A percentile compares a stretch with the other conserved stretches of the same genome.
These are phyloP conservation scores for Brettanomyces bruxellensis DNA, from an alignment of 805 yeast species.

Conservation along the genomic window DNA sequence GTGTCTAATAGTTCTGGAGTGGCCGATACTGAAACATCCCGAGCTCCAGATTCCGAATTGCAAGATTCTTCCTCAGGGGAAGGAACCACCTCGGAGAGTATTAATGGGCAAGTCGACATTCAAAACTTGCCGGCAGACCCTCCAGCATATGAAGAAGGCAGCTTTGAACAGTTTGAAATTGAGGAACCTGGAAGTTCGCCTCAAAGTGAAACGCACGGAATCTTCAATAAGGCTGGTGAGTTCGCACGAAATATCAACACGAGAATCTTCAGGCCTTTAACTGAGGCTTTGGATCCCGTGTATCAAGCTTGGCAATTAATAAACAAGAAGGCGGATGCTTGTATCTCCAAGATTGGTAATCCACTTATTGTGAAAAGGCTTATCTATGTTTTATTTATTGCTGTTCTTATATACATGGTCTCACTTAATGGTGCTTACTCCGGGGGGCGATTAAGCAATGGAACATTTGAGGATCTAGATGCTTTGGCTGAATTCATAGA, in stretches of 20 bases:
- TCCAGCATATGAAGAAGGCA: slow-evolving; percentile 20
- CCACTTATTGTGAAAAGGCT: slow-evolving; percentile 77
- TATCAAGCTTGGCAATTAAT: slow-evolving; percentile 36
- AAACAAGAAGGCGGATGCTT: slow-evolving; percentile 41
- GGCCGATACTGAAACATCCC: background rate
- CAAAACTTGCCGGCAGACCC: slow-evolving; percentile 4
- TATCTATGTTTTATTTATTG: slow-evolving; percentile 57
- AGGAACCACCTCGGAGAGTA: background rate
- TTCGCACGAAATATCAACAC: slow-evolving; percentile 28
- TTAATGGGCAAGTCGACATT: background rate
- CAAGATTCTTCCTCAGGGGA: background rate
- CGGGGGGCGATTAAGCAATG: slow-evolving; percentile 30
- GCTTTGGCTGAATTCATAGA: slow-evolving; percentile 41
- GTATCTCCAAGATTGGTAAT: slow-evolving; percentile 64
- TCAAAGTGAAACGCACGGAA: background rate
- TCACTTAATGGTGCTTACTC: slow-evolving; percentile 46
- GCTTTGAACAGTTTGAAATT: slow-evolving; percentile 34
- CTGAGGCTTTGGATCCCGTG: slow-evolving; percentile 41
- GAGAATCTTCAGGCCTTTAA: slow-evolving; percentile 33
- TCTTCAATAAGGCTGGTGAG: slow-evolving; percentile 30
- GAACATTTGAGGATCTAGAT: slow-evolving; percentile 56
- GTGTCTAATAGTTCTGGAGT: background rate
- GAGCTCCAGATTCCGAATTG: background rate
- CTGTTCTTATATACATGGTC: slow-evolving; percentile 47
- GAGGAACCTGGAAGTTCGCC: slow-evolving; percentile 26